These are phyloP conservation scores for Neopestalotiopsis sp. DNA, from an alignment of 2,329 filamentous ascomycete genomes.

Conservation along the genomic window DNA sequence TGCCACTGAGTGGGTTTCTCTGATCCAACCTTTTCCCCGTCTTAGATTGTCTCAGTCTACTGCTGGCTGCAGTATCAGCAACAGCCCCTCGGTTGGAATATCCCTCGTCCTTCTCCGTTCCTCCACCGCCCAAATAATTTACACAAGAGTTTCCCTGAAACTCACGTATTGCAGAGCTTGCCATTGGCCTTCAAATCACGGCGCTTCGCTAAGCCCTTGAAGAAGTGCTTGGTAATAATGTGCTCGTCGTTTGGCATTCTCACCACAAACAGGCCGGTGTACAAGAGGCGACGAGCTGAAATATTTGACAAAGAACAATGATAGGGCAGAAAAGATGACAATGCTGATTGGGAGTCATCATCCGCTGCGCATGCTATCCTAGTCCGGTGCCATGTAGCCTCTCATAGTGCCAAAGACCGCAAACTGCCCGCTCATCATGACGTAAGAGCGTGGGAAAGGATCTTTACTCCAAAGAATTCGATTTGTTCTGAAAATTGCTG, in stretches of 20 bases:
- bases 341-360: neutral
- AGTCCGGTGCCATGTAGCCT: neutral
- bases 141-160: neutral
- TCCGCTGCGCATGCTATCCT: constrained; percentile 11
- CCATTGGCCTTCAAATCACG: neutral
- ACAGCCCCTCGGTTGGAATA: neutral
- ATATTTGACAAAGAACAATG: constrained; percentile 2
- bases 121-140: neutral
- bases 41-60: neutral
- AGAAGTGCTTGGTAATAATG: neutral
- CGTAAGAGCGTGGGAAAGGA: neutral
- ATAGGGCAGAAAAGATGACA: neutral
- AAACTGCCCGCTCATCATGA: neutral
- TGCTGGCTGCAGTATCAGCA: neutral
- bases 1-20: neutral
- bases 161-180: no score
- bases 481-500: constrained; percentile 11
- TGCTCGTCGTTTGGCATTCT: neutral
- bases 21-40: neutral
- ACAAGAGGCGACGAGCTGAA: neutral
- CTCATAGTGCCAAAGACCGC: neutral
- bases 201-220: neutral
- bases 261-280: neutral
- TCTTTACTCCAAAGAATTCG: neutral
- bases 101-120: neutral